phyloP scores from a whole-genome alignment of 768 basidiomycete genomes.

The Suillus sp. region DNA sequence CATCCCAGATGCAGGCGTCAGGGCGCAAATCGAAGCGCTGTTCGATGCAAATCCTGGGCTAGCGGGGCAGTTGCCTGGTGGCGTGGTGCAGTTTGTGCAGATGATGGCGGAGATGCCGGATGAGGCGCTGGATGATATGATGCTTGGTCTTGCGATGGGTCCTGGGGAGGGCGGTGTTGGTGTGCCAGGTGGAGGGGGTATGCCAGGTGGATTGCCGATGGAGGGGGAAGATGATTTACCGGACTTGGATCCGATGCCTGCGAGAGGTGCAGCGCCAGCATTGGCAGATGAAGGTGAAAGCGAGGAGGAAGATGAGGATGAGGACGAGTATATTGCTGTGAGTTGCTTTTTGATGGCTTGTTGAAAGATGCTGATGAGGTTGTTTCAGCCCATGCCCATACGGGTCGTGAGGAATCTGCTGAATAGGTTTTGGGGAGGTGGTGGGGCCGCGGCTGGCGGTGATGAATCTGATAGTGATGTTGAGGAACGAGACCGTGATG shows the following conservation, averaged over 20 bases:
- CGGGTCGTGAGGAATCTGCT: conserved; percentile 60
- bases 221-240: conserved; percentile 26
- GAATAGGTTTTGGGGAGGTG: conserved; percentile 58
- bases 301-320: conserved; percentile 48
- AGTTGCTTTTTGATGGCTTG: conserved; percentile 25
- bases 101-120: conserved; percentile 54
- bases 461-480: conserved; percentile 11
- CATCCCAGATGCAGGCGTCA: conserved; percentile 58
- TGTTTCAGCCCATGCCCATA: conserved; percentile 57
- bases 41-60: conserved; percentile 60
- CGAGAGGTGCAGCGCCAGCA: conserved; percentile 14
- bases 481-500: conserved; percentile 7
- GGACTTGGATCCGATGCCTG: background rate
- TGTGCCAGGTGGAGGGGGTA: conserved; percentile 30
- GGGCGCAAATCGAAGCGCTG: conserved; percentile 61
- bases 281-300: conserved; percentile 30
- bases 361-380: background rate
- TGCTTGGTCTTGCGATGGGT: conserved; percentile 49
- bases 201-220: conserved; percentile 53
- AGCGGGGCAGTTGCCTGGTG: conserved; percentile 61
- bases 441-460: conserved; percentile 27
- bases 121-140: conserved; percentile 61
- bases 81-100: conserved; percentile 64
- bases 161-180: conserved; percentile 34
- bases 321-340: conserved; percentile 50